Evolutionary conservation across 2,329 filamentous ascomycete species (phyloP).

Genomic region (Triangularia verruculosa): DNA sequence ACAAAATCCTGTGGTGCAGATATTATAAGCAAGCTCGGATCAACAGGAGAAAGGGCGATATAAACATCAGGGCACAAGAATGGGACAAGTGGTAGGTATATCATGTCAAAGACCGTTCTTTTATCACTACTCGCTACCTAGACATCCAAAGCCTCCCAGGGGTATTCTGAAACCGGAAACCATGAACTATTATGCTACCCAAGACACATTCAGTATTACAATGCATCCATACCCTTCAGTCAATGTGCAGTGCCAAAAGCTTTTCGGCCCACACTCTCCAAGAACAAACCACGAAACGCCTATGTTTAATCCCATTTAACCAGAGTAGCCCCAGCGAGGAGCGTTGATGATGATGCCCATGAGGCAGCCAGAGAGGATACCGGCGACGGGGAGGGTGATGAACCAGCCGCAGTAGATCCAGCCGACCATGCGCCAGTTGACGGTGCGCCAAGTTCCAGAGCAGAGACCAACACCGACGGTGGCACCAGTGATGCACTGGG

Average conservation of each 20-base stretch:
- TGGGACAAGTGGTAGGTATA: neutral
- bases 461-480: constrained; percentile 62
- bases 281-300: neutral
- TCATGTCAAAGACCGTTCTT: neutral
- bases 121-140: neutral
- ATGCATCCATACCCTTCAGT: neutral
- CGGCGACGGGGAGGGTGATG: constrained; percentile 56
- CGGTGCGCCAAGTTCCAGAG: constrained; percentile 55
- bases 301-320: constrained; percentile 2
- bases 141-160: neutral
- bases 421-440: constrained; percentile 62
- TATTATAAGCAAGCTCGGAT: neutral
- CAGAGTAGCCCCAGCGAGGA: constrained; percentile 45
- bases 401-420: constrained; percentile 61
- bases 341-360: constrained; percentile 63
- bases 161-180: neutral
- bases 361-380: constrained; percentile 55
- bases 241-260: neutral
- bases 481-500: constrained; percentile 61
- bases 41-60: neutral
- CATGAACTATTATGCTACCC: neutral
- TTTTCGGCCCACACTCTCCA: neutral
- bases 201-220: neutral
- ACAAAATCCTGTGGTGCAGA: too few species aligned
- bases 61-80: neutral